Evolutionary conservation across 2,329 filamentous ascomycete genomes (phyloP).

Genomic region (Neofusicoccum kwambonambiense): DNA sequence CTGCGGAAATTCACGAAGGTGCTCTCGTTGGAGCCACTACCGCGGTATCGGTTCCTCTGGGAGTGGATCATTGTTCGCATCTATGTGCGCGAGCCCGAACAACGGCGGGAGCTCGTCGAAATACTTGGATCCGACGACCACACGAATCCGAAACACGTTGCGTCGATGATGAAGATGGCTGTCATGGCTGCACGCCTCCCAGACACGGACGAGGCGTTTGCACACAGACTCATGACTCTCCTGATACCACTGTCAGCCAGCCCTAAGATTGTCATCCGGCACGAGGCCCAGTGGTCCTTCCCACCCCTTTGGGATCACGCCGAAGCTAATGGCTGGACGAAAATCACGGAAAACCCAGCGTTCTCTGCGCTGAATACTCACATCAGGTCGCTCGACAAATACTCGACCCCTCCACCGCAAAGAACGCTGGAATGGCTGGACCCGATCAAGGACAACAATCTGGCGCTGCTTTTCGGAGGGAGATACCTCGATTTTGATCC

Average conservation of each 20-base stretch:
- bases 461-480: constrained; percentile 47
- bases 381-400: constrained; percentile 45
- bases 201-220: constrained; percentile 38
- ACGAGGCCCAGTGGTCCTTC: constrained; percentile 52
- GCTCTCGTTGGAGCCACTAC: constrained; percentile 47
- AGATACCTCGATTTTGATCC: constrained; percentile 45
- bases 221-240: constrained; percentile 39
- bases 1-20: constrained; percentile 41
- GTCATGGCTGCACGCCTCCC: constrained; percentile 42
- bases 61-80: constrained; percentile 50
- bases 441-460: constrained; percentile 42
- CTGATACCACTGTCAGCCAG: constrained; percentile 47
- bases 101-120: constrained; percentile 34
- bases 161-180: constrained; percentile 49
- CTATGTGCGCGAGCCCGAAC: constrained; percentile 35
- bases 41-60: constrained; percentile 47
- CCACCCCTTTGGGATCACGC: constrained; percentile 46
- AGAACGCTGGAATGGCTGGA: constrained; percentile 43
- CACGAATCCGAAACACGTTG: constrained; percentile 47
- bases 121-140: constrained; percentile 43
- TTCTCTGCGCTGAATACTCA: constrained; percentile 44
- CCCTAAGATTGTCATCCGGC: constrained; percentile 52
- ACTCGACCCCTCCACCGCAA: constrained; percentile 38
- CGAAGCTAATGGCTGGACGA: constrained; percentile 33
- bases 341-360: constrained; percentile 40